phyloP scores from a whole-genome alignment of 2,329 filamentous ascomycete species.

The Diaporthe sp. region DNA sequence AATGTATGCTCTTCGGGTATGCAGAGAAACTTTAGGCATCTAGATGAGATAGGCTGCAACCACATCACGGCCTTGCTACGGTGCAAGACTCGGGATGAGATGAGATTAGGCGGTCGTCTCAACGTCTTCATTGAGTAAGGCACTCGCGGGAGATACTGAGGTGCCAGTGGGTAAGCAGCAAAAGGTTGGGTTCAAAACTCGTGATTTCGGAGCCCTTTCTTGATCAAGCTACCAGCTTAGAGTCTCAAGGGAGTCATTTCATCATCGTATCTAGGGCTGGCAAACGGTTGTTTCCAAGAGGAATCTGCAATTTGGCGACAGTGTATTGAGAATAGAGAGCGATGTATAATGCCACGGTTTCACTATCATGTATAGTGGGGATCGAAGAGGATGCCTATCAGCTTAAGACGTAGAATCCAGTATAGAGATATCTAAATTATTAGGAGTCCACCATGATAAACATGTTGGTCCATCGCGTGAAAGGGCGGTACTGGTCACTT shows the following conservation, averaged over 20 bases:
- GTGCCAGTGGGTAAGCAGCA: background rate
- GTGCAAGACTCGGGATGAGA: background rate
- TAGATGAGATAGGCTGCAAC: too few relatives aligned
- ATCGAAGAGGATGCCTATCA: too few relatives aligned
- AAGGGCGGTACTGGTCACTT: background rate
- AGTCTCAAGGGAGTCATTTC: background rate
- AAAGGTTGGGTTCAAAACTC: background rate
- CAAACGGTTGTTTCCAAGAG: background rate
- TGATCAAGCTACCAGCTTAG: background rate
- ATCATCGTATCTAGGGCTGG: too few relatives aligned
- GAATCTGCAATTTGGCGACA: background rate
- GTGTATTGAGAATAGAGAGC: background rate
- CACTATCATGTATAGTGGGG: too few relatives aligned
- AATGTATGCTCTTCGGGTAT: background rate
- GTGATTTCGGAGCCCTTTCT: background rate
- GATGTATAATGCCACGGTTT: background rate
- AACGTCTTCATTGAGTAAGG: background rate
- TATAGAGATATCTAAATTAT: background rate
- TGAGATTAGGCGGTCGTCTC: background rate
- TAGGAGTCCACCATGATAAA: too few relatives aligned
- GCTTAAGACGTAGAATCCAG: background rate
- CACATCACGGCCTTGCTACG: background rate
- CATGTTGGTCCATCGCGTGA: too few relatives aligned
- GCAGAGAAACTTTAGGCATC: background rate
- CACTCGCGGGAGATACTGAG: background rate